Evolutionary conservation across 2,329 filamentous ascomycete genomes (phyloP).

Genomic region (Penicillium sp.): DNA sequence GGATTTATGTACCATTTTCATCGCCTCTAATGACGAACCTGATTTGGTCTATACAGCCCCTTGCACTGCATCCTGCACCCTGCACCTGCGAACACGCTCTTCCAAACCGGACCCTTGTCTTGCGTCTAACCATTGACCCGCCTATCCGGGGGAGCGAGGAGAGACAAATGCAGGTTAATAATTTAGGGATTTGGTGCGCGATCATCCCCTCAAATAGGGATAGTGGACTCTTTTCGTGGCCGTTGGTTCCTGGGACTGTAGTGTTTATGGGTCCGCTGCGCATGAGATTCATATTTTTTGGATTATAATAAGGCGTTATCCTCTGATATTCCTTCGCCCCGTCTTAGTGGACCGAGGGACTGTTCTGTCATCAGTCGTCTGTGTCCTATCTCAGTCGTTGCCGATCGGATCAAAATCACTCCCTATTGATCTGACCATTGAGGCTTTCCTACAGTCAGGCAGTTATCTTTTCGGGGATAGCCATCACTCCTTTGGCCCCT

Average conservation of each 20-base stretch:
- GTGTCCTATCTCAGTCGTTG: neutral
- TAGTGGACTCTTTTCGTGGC: constrained; percentile 18
- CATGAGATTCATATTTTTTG: neutral
- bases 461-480: neutral
- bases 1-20: neutral
- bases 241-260: constrained; percentile 14
- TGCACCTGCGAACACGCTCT: constrained; percentile 11
- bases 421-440: neutral
- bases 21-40: neutral
- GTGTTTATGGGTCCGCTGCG: constrained; percentile 13
- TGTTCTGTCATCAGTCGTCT: constrained; percentile 9
- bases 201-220: constrained; percentile 14
- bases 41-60: constrained; percentile 16
- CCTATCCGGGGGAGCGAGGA: constrained; percentile 23
- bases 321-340: neutral
- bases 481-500: neutral
- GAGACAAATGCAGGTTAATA: constrained; percentile 19
- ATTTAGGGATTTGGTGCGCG: constrained; percentile 9
- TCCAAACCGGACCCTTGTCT: constrained; percentile 17
- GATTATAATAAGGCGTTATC: constrained; percentile 11
- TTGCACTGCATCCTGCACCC: constrained; percentile 19
- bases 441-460: neutral
- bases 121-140: constrained; percentile 10
- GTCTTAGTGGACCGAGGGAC: constrained; percentile 2
- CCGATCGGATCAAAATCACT: neutral